Evolutionary conservation across 768 basidiomycete genomes (phyloP).

Genomic region (Vishniacozyma victoriae): DNA sequence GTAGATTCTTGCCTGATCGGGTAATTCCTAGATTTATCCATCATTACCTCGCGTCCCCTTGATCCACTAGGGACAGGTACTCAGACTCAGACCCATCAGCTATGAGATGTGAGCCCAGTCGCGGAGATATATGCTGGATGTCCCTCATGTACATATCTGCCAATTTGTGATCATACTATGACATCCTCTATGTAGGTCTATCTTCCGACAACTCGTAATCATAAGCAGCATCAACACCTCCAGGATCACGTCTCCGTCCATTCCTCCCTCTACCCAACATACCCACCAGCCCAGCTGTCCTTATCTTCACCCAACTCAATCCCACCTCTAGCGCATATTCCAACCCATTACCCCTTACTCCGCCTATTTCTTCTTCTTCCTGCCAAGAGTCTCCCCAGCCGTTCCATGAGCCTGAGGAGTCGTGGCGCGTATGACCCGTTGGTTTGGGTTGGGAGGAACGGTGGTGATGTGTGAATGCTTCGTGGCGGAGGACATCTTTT

Average conservation of each 20-base stretch:
- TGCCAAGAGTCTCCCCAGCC: conserved; percentile 27
- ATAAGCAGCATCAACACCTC: neutral
- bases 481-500: conserved; percentile 90
- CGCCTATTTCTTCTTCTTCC: conserved; percentile 8
- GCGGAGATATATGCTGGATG: too few species aligned
- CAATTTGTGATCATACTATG: too few species aligned
- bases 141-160: too few species aligned
- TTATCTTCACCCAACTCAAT: conserved; percentile 20
- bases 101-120: too few species aligned
- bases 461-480: conserved; percentile 43
- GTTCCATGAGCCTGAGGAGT: conserved; percentile 11
- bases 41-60: too few species aligned
- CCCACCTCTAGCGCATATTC: conserved; percentile 35
- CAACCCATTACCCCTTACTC: conserved; percentile 16
- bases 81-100: too few species aligned
- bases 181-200: too few species aligned
- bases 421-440: neutral
- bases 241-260: neutral
- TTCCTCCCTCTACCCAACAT: neutral
- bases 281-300: neutral
- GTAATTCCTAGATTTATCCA: too few species aligned
- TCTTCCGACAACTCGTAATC: too few species aligned
- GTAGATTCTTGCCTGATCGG: too few species aligned
- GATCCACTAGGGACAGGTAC: too few species aligned
- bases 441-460: neutral